These are phyloP conservation scores for Crithidia bombi DNA, from an alignment of 208 protist species.

Conservation along the genomic window DNA sequence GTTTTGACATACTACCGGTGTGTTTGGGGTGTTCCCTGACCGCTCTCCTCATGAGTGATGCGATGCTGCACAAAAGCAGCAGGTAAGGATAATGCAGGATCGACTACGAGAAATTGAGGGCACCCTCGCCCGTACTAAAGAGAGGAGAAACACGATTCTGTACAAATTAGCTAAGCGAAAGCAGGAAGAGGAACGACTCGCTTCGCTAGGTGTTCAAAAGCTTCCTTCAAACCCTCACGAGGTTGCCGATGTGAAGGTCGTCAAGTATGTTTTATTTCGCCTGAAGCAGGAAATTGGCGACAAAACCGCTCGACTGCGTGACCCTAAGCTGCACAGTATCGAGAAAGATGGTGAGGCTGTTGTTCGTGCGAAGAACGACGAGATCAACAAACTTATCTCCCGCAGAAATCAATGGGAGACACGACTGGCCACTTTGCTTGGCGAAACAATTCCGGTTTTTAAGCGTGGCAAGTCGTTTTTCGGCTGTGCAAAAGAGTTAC, in stretches of 20 bases:
- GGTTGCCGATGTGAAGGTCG: constrained; percentile 59
- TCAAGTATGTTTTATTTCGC: constrained; percentile 68
- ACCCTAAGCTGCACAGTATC: constrained; percentile 54
- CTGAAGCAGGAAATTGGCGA: constrained; percentile 82
- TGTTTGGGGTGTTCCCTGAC: too few species aligned
- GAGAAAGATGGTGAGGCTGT: constrained; percentile 80
- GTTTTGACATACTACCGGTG: too few species aligned
- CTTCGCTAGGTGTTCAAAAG: constrained; percentile 51
- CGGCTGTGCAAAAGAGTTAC: constrained; percentile 75
- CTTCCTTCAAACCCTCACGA: constrained; percentile 74
- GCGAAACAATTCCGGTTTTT: constrained; percentile 6
- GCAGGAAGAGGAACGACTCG: constrained; percentile 65
- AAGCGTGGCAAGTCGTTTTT: constrained; percentile 63
- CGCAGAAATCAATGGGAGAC: constrained; percentile 71
- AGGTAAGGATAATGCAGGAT: constrained; percentile 62
- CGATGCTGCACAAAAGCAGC: background rate
- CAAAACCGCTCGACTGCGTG: constrained; percentile 65
- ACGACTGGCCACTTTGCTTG: constrained; percentile 38
- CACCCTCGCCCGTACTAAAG: constrained; percentile 77
- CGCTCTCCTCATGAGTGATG: background rate
- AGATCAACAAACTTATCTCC: constrained; percentile 72
- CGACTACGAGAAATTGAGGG: constrained; percentile 83
- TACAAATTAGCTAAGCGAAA: constrained; percentile 75
- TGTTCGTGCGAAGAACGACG: constrained; percentile 77
- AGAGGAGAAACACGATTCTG: constrained; percentile 82